A percentile compares a stretch with the other conserved stretches of the same genome.
Conservation (phyloP, 176 grass and related monocot genomes). For the Eleusine coracana region DNA sequence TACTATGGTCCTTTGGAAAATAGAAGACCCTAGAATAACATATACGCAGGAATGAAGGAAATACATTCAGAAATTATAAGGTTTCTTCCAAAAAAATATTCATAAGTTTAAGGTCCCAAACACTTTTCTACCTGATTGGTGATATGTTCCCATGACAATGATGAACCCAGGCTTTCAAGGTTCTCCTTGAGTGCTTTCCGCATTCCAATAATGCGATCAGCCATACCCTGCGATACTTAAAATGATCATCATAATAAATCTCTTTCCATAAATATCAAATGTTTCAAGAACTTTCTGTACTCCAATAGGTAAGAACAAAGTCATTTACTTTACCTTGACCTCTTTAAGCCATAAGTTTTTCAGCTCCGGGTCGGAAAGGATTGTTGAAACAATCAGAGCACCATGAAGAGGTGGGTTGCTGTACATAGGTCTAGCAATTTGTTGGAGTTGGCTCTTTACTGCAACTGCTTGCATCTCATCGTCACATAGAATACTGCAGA, state of each 20-base stretch:
- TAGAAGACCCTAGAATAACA: neutral
- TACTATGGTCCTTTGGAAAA: too few species aligned
- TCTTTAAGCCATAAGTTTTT: conserved; percentile 89
- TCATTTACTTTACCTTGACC: conserved; percentile 72
- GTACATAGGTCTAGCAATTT: conserved; percentile 96
- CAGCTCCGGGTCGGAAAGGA: conserved; percentile 84
- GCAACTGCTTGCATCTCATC: conserved; percentile 93
- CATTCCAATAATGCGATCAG: conserved; percentile 97
- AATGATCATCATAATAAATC: neutral
- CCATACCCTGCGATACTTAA: conserved; percentile 66
- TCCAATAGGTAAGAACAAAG: neutral
- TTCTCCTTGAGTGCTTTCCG: conserved; percentile 75
- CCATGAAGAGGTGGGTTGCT: conserved; percentile 96
- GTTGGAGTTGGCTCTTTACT: conserved; percentile 96
- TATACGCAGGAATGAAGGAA: neutral
- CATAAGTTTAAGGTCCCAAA: neutral
- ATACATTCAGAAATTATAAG: neutral
- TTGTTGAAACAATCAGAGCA: conserved; percentile 86
- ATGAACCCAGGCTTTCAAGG: conserved; percentile 73
- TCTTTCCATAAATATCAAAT: neutral
- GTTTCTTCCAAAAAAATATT: too few species aligned
- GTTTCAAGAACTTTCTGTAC: neutral
- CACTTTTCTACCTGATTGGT: conserved; percentile 77
- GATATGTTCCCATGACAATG: conserved; percentile 90
- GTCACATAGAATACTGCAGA: conserved; percentile 81